Evolutionary conservation across 1,284 basidiomycete genomes (phyloP).

Genomic region (Microbotryum violaceum): DNA sequence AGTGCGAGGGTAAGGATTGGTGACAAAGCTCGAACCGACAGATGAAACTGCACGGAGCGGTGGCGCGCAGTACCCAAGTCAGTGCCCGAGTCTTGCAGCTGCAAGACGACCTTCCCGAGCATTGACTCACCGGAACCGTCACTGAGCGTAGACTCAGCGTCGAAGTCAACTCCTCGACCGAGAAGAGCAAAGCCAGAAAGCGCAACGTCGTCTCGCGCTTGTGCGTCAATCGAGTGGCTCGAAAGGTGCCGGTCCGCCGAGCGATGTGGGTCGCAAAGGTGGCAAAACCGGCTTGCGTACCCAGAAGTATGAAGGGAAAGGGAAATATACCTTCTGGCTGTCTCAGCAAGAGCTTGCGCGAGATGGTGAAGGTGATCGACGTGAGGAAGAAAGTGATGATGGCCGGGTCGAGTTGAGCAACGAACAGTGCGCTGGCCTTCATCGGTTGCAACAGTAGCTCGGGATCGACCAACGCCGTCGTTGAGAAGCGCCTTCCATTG

Average conservation of each 20-base stretch:
- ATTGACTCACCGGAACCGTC: conserved; percentile 19
- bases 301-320: conserved; percentile 12
- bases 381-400: conserved; percentile 19
- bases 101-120: too few relatives aligned
- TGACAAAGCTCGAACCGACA: conserved; percentile 26
- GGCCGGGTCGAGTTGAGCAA: conserved; percentile 15
- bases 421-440: conserved; percentile 2
- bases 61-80: not conserved
- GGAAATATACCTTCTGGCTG: conserved; percentile 17
- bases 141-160: conserved; percentile 22
- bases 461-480: too few relatives aligned
- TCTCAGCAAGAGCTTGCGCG: conserved; percentile 25
- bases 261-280: conserved; percentile 19
- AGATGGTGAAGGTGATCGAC: conserved; percentile 21
- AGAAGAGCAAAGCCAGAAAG: conserved; percentile 20
- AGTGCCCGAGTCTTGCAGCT: not conserved
- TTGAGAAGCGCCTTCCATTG: too few relatives aligned
- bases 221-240: conserved; percentile 9
- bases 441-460: too few relatives aligned
- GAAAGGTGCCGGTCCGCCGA: conserved; percentile 15
- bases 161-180: conserved; percentile 21
- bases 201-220: conserved; percentile 13
- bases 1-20: conserved; percentile 28
- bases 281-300: conserved; percentile 19
- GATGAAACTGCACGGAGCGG: conserved; percentile 15